Evolutionary conservation across 192 early-diverging fungal species (phyloP), one percentile per base, ranked within the genome.

Genomic region (Podila clonocystis): DNA sequence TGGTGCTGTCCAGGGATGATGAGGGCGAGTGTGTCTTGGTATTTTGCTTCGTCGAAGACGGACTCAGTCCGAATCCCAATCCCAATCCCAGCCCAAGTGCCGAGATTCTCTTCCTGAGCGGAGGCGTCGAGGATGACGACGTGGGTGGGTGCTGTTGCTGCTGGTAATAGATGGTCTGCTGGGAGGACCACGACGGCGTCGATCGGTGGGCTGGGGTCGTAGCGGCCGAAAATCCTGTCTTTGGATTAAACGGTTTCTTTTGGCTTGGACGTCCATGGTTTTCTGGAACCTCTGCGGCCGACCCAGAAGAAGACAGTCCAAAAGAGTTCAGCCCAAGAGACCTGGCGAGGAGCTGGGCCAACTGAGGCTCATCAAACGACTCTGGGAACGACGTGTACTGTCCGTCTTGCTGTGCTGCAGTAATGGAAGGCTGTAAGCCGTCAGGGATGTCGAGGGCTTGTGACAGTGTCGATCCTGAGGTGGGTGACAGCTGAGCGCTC

Each of bases 101-200:
- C n/a, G 59, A 78, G 9, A 49, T 38, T 15, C 58, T 57, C n/a
- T 24, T 74, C 12, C 22, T 50, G n/a, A 61, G 34, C 2, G 20
- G 36, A 5, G 64, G 58, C 5, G 22, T 28, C 8, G 11, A 49
- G 28, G 63, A 62, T 30, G 24, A 31, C 15, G 19, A 48, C 5
- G 48, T 29, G 12, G 50, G 52, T 9, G 55, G 11, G 0, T 55
- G 19, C 5, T 22, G 24, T 29, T 55, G 67, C n/a, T 68, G 64
- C 41, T 72, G 76, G 31, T 33, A 67, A 50, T 38, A 79, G 5
- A 63, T 58, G 0, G 76, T 72, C 26, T 79, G 76, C 24, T 79
- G 76, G 2, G 76, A 79, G 9, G 76, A 79, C 76, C 76, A 79
- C 9, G 76, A 79, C 2, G 61, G 58, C 0, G 63, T 78, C 26